Base-by-base conservation (phyloP, 805 yeast genomes). In the Candida odintsovae region DNA sequence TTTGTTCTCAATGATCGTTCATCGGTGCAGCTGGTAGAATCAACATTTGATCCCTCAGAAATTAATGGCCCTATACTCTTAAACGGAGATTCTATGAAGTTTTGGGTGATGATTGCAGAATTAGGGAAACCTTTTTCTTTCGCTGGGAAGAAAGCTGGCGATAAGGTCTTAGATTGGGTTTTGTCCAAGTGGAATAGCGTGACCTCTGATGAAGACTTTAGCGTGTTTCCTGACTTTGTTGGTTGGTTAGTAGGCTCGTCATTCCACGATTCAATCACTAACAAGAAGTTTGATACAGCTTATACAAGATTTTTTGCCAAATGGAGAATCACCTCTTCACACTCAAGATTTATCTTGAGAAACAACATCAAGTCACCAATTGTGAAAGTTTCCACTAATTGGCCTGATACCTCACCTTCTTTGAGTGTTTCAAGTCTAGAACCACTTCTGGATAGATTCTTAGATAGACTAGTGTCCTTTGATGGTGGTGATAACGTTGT, bases 51-150 rank as follows among this genome's bases (percentile, higher is more conserved):
- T 33, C 57, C 76, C 6, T 65, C 86, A 0, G 83, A 78, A 40
- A 65, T 81, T 0, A 77, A 75, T 58, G 92, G 92, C 0, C 92
- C 94, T 2, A 56, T 63, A 1, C 21, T 51, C 1, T 44, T 82
- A 1, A 68, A 73, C 41, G 65, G 73, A 38, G 77, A 73, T 41
- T 66, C 84, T 4, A 63, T 78, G 25, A 51, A 58, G 13, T 77
- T 83, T 50, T 84, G 90, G 90, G 62, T 68, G 43, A 52, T 68
- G 0, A 51, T 76, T 3, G 60, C 70, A 15, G 57, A 59, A 3
- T 55, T 74, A 10, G 67, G 75, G 16, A 64, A 62, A 29, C 58
- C 57, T 2, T 59, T 68, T 18, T 65, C 64, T 19, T 57, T 69
- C 4, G 58, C 58, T 3, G 56, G 58, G 10, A 58, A 61, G 2